Evolutionary conservation across 495 filamentous ascomycete species (phyloP).

Genomic region (Penicillium longicatenatum): DNA sequence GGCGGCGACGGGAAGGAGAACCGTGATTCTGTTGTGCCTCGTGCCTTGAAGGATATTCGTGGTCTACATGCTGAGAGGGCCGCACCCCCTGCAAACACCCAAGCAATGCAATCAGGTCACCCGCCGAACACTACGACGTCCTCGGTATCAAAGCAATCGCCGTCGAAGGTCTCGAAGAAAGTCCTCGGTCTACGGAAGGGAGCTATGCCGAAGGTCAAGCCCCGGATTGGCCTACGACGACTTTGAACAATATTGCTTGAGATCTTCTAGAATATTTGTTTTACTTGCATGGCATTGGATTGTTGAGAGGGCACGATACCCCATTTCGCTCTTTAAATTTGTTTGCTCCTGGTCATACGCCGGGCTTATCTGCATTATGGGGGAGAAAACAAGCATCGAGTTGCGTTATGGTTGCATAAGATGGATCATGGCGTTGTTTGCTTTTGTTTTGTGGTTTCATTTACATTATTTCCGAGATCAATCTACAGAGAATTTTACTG

Average conservation of each 20-base stretch:
- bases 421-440: not conserved
- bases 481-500: too few relatives aligned
- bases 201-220: conserved; percentile 30
- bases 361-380: not conserved
- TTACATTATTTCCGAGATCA: not conserved
- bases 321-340: conserved; percentile 1
- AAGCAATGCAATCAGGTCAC: not conserved
- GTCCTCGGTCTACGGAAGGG: conserved; percentile 29
- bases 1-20: conserved; percentile 42
- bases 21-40: conserved; percentile 8
- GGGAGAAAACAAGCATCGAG: not conserved
- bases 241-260: conserved; percentile 11
- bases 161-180: conserved; percentile 27
- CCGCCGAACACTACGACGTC: conserved; percentile 10
- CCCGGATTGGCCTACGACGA: conserved; percentile 44
- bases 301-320: not conserved
- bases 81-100: not conserved
- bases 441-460: not conserved
- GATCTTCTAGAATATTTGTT: not conserved
- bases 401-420: not conserved
- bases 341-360: not conserved
- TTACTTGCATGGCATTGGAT: not conserved
- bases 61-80: conserved; percentile 9
- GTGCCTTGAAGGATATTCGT: conserved; percentile 13
- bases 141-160: conserved; percentile 5